Base-by-base conservation (phyloP, 2,329 filamentous ascomycete genomes). In the Fusarium sp. region DNA sequence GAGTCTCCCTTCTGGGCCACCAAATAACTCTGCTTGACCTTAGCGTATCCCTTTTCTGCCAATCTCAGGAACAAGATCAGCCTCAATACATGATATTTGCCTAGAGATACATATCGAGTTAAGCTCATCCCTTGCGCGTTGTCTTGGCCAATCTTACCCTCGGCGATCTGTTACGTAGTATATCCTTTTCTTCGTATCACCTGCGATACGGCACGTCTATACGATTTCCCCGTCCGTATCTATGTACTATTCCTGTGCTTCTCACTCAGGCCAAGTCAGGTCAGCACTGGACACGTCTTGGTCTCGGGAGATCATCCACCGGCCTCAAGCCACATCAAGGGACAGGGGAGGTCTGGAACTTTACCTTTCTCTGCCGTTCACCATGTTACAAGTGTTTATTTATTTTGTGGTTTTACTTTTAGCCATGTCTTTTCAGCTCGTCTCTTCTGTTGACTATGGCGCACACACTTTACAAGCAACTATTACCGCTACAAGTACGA, bases 231-330 rank as follows among this genome's bases (percentile, higher is more conserved):
- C 63, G 47, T 72, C 44, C 63, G 67, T 74, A 60, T 72, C 71
- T 74, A 17, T 36, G 49, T 36, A 52, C 33, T 36, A 74, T 74
- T 74, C 63, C 56, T 69, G 72, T 39, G 31, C 54, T 58, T 55
- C 69, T 66, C 45, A 51, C 42, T 24, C 47, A n/a, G 47, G 9
- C 5, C 45, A 31, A 28, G 28, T 35, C 48, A 51, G 28, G 49
- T 69, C 70, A 70, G 60, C 56, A 56, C 59, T 66, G 59, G 36
- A 55, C 55, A 72, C 39, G 63, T 69, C 42, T 72, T 66, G 58
- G 49, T 69, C 49, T 72, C 67, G 67, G 70, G 66, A 63, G 67
- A 70, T 69, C 71, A 64, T 45, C 70, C 49, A 74, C 58, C 38
- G 42, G 38, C 42, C 54, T 58, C 71, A 72, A 71, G 68, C 65